A percentile compares a stretch with the other conserved stretches of the same genome.
These are phyloP conservation scores for Hibiscus trionum DNA, from an alignment of 345 rosid species.

Conservation along the genomic window DNA sequence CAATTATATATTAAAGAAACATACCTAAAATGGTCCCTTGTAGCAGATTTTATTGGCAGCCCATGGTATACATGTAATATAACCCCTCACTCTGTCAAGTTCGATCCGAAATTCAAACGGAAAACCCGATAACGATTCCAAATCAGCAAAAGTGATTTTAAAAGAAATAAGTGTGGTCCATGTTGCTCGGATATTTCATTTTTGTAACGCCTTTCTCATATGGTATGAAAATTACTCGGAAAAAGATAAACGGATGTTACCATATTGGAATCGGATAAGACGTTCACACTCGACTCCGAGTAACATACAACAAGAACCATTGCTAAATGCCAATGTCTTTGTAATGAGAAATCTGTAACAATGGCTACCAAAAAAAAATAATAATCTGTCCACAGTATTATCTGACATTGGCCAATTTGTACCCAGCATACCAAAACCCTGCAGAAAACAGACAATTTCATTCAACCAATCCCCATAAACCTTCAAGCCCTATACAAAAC, in stretches of 20 bases:
- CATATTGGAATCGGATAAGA: not conserved
- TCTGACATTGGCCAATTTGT: conserved; percentile 15
- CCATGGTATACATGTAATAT: not conserved
- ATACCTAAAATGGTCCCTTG: conserved; percentile 7
- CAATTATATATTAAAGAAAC: not conserved
- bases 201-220: not conserved
- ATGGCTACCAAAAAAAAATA: not conserved
- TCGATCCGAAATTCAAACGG: not conserved
- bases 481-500: conserved; percentile 11
- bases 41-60: not conserved
- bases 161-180: not conserved
- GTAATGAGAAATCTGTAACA: conserved; percentile 11
- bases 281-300: not conserved
- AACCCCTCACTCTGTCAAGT: not conserved
- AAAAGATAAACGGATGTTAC: not conserved
- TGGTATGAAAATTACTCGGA: not conserved
- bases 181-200: not conserved
- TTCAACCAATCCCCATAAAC: conserved; percentile 6
- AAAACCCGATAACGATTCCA: not conserved
- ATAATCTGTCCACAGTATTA: not conserved
- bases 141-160: not conserved
- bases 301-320: not conserved
- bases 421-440: conserved; percentile 8
- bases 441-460: conserved; percentile 21
- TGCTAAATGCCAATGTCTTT: conserved; percentile 16